phyloP scores from a whole-genome alignment of 176 grass and related monocot species.

The Eragrostis nindensis region DNA sequence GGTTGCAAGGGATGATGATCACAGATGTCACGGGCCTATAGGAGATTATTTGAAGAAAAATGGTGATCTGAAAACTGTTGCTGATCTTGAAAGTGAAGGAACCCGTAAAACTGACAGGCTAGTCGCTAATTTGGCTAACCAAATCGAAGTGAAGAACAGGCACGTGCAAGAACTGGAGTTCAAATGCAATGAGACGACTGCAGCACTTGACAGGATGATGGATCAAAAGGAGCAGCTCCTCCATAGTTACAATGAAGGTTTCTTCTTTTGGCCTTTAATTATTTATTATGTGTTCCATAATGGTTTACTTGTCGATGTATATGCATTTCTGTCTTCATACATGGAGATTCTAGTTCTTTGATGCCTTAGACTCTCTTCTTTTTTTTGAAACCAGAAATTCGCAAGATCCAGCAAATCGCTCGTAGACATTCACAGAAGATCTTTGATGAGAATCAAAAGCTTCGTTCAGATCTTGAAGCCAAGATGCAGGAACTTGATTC shows the following conservation, averaged over 20 bases:
- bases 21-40: conserved; percentile 43
- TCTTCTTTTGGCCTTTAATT: not conserved
- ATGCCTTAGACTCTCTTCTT: not conserved
- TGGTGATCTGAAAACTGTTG: conserved; percentile 60
- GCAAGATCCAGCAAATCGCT: conserved; percentile 62
- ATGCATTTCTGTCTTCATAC: conserved; percentile 7
- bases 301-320: not conserved
- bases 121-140: conserved; percentile 49
- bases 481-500: conserved; percentile 34
- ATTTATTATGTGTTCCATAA: not conserved
- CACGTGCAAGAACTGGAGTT: conserved; percentile 49
- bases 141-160: conserved; percentile 52
- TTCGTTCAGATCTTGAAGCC: conserved; percentile 40
- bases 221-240: conserved; percentile 56
- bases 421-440: conserved; percentile 67
- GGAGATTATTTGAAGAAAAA: conserved; percentile 51
- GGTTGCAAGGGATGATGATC: conserved; percentile 59
- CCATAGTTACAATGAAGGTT: conserved; percentile 55
- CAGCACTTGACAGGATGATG: conserved; percentile 57
- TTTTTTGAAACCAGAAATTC: conserved; percentile 56
- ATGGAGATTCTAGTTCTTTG: conserved; percentile 1
- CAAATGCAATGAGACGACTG: conserved; percentile 50
- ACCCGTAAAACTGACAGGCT: conserved; percentile 53
- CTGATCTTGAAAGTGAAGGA: conserved; percentile 52
- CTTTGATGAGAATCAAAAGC: conserved; percentile 60